Percentiles rank a stretch among this genome's conserved stretches.
These are phyloP conservation scores for Climacium dendroides DNA, from an alignment of 225 moss, liverwort and hornwort genomes.

Conservation along the genomic window DNA sequence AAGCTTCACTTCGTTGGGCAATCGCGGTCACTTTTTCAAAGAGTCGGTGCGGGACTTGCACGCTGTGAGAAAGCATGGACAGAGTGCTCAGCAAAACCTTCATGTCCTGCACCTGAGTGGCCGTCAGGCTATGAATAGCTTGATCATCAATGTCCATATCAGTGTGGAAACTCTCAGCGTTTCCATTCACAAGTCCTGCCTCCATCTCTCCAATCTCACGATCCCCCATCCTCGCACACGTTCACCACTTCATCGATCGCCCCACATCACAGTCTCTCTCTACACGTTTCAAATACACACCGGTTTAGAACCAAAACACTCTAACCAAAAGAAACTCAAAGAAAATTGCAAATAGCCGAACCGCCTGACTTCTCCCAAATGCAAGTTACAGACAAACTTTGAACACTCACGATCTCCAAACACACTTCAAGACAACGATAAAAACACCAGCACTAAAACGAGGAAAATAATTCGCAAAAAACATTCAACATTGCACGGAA, in stretches of 20 bases:
- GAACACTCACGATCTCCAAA: not conserved
- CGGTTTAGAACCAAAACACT: not conserved
- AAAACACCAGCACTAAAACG: not conserved
- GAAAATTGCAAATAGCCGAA: not conserved
- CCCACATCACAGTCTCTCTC: not conserved
- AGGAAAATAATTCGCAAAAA: not conserved
- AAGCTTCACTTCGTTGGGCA: not conserved
- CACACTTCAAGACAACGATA: not conserved
- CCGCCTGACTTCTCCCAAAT: not conserved
- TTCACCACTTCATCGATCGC: slow-evolving; percentile 11
- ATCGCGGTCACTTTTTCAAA: slow-evolving; percentile 20
- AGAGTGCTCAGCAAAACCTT: slow-evolving; percentile 43
- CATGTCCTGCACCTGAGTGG: slow-evolving; percentile 39
- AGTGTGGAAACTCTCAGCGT: not conserved
- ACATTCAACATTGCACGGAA: not conserved
- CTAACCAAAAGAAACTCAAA: not conserved
- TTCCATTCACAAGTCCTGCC: slow-evolving; percentile 28
- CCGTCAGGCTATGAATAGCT: not conserved
- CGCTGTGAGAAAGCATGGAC: slow-evolving; percentile 37
- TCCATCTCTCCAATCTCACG: slow-evolving; percentile 8
- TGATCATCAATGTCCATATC: slow-evolving; percentile 12
- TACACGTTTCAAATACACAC: not conserved
- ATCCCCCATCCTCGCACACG: slow-evolving; percentile 3
- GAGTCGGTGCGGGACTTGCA: slow-evolving; percentile 20
- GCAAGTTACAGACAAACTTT: not conserved